Evolutionary conservation across 768 basidiomycete genomes (phyloP), one percentile per base, ranked within the genome.

Genomic region (Termitomyces sp.): DNA sequence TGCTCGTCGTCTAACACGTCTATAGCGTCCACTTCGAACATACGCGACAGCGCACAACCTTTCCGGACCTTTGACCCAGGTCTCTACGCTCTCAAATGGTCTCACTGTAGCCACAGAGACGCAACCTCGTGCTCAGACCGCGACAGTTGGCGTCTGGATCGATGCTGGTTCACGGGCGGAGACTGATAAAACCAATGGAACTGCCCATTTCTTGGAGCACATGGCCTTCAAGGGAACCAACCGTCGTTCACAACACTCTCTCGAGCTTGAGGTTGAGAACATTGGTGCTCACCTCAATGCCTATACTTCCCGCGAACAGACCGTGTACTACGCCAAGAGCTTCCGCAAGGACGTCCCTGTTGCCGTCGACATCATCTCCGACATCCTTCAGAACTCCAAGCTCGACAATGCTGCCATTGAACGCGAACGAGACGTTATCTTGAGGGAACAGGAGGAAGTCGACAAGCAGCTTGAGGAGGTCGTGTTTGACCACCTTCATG

Each of bases 111-210:
- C 95, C 49, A 96, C 95, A 2, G 94, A 96, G 74, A 77, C 90
- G 8, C 91, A 94, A 60, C 82, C 92, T 5, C 88, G 92, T 71
- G 89, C 93, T 4, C 91, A 95, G 75, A 98, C 97, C 0, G 95
- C 95, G 7, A 99, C 96, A n/a, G 94, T 98, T 36, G 97, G 97
- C 62, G 89, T 98, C 59, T 99, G 95, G 95, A 96, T 99, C 67
- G 96, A 98, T 71, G 96, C 97, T 58, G 97, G 97, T 63, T 95
- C 93, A 62, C 85, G 97, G 56, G 95, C 95, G 58, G 97, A 99
- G 83, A 96, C 91, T 47, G 89, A 93, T 77, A 85, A 86, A 75
- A 96, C 93, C 39, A 95, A 89, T 65, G 97, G 97, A 52, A 95
- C 94, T 10, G 97, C 97, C 45, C 97, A 98, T 78, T 99, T 99